These are phyloP conservation scores for Aspergillus novoparasiticus DNA, from an alignment of 2,329 filamentous ascomycete genomes.

Conservation along the genomic window DNA sequence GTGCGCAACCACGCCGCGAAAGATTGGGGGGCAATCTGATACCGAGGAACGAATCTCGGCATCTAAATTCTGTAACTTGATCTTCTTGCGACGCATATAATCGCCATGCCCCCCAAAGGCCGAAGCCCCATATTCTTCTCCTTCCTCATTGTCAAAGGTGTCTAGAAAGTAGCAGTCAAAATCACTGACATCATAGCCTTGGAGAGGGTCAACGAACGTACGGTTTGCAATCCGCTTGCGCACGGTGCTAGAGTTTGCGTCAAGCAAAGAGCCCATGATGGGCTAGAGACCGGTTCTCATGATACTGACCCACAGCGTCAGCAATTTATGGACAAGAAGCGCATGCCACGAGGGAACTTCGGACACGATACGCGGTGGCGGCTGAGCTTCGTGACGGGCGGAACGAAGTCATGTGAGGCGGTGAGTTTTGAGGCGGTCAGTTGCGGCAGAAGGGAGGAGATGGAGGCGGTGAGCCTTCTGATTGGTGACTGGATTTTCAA, in stretches of 20 bases:
- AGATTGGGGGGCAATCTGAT: conserved; percentile 75
- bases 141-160: conserved; percentile 75
- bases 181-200: background rate
- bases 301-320: conserved; percentile 11
- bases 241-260: conserved; percentile 60
- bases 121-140: conserved; percentile 88
- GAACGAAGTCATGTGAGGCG: conserved; percentile 19
- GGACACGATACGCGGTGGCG: background rate
- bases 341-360: background rate
- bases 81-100: conserved; percentile 93
- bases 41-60: conserved; percentile 72
- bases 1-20: conserved; percentile 86
- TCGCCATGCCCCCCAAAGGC: conserved; percentile 87
- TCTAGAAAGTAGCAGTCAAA: conserved; percentile 46
- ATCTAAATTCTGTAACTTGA: conserved; percentile 95
- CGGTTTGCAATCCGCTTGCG: conserved; percentile 66
- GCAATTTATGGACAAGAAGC: background rate
- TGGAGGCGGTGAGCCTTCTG: background rate
- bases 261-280: conserved; percentile 64
- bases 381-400: conserved; percentile 7
- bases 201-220: conserved; percentile 27
- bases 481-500: conserved; percentile 12
- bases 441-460: background rate
- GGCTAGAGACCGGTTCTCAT: conserved; percentile 24
- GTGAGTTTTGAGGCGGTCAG: conserved; percentile 4